Conservation (phyloP, 768 basidiomycete genomes). For the Phlebiopsis flavidoalba region DNA sequence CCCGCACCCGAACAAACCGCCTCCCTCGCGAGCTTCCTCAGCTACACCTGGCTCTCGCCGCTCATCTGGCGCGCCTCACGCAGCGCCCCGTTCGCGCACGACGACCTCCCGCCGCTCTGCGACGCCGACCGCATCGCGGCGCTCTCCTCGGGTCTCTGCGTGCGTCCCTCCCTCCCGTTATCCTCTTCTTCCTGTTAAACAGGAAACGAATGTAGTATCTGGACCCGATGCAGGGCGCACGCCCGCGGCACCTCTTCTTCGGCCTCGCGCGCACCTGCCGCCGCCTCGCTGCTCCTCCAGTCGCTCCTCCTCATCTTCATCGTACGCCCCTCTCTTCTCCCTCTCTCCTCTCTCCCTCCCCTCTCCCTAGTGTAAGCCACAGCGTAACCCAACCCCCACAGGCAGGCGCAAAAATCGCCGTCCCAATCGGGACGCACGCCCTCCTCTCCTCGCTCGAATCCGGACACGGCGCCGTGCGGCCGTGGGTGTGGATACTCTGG, state of each 20-base stretch:
- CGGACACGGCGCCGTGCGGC: not conserved
- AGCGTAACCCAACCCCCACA: too few species aligned
- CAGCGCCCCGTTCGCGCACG: constrained; percentile 23
- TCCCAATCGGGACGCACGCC: not conserved
- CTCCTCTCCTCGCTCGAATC: not conserved
- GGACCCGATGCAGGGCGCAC: constrained; percentile 29
- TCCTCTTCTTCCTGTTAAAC: not conserved
- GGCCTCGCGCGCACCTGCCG: constrained; percentile 24
- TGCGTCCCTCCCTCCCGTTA: constrained; percentile 10
- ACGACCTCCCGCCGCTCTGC: constrained; percentile 29
- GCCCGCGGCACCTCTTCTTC: constrained; percentile 27
- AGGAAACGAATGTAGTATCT: constrained; percentile 20
- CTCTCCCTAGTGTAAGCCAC: too few species aligned
- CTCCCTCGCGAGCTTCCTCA: constrained; percentile 32
- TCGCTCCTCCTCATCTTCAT: not conserved
- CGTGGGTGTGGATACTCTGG: not conserved
- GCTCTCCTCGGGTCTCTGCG: constrained; percentile 20
- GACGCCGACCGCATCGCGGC: constrained; percentile 22
- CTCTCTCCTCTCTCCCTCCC: too few species aligned
- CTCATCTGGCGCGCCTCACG: constrained; percentile 25
- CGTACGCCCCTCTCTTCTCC: too few species aligned
- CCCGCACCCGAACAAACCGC: constrained; percentile 41
- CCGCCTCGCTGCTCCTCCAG: constrained; percentile 5
- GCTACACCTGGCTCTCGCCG: constrained; percentile 20
- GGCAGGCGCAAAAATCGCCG: too few species aligned